These are phyloP conservation scores for Rubroshorea leprosula DNA, from an alignment of 345 rosid species.

Conservation along the genomic window DNA sequence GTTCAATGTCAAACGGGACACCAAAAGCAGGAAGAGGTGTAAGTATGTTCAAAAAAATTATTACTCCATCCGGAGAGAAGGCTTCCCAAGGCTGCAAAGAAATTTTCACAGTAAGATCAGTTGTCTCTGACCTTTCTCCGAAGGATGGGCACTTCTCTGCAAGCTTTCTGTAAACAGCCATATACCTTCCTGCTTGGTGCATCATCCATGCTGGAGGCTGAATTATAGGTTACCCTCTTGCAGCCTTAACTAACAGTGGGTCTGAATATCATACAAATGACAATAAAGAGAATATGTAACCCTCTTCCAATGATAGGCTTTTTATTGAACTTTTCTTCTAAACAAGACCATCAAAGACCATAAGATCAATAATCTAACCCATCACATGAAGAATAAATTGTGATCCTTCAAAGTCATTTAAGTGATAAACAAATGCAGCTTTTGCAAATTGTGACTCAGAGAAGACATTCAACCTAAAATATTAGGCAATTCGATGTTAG, in stretches of 20 bases:
- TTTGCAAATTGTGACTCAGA: no score
- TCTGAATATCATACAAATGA: constrained; percentile 35
- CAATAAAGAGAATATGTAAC: not conserved
- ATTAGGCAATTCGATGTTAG: no score
- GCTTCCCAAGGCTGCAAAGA: constrained; percentile 97
- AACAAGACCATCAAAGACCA: not conserved
- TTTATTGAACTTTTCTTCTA: not conserved
- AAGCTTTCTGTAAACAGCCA: constrained; percentile 94
- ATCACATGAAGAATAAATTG: no score
- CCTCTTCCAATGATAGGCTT: no score
- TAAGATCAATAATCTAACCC: no score
- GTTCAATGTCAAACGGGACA: constrained; percentile 93
- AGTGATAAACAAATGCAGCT: no score
- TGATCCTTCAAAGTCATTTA: no score
- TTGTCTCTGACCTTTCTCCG: constrained; percentile 89
- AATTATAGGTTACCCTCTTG: constrained; percentile 64
- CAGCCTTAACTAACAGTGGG: constrained; percentile 87
- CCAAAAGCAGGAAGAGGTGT: constrained; percentile 92
- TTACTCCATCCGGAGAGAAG: constrained; percentile 83
- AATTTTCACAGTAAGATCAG: constrained; percentile 86
- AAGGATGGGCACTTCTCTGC: constrained; percentile 91
- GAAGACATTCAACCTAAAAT: no score
- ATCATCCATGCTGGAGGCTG: constrained; percentile 99
- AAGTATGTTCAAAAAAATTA: constrained; percentile 90
- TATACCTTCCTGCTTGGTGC: constrained; percentile 98